Percentiles rank a stretch among this genome's conserved stretches.
These are phyloP conservation scores for Pichia sp. DNA, from an alignment of 1,139 yeast genomes.

Conservation along the genomic window DNA sequence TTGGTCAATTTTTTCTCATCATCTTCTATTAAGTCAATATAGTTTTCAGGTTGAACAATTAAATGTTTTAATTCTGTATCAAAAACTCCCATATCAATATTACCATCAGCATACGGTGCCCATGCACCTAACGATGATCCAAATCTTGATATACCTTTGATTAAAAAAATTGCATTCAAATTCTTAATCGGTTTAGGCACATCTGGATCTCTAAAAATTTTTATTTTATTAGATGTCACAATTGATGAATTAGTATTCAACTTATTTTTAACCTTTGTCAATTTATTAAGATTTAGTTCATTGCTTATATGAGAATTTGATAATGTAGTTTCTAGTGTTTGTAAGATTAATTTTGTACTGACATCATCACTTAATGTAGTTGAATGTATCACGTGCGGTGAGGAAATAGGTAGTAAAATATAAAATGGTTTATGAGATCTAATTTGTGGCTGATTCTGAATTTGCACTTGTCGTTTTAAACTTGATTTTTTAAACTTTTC, in stretches of 20 bases:
- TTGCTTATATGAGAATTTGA: slow-evolving; percentile 29
- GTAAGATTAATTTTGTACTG: slow-evolving; percentile 49
- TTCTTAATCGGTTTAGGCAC: slow-evolving; percentile 41
- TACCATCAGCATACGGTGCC: slow-evolving; percentile 63
- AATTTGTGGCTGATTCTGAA: slow-evolving; percentile 31
- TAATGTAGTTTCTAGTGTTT: slow-evolving; percentile 49
- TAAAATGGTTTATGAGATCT: slow-evolving; percentile 51
- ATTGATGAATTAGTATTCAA: background rate
- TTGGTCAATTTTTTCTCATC: background rate
- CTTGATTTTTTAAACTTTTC: slow-evolving; percentile 17
- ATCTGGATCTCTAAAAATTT: slow-evolving; percentile 11
- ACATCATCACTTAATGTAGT: slow-evolving; percentile 40
- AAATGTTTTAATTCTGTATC: slow-evolving; percentile 31
- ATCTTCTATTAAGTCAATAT: slow-evolving; percentile 16
- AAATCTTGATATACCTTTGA: slow-evolving; percentile 57
- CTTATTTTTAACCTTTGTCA: slow-evolving; percentile 23
- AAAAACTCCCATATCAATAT: slow-evolving; percentile 57
- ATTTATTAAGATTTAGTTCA: slow-evolving; percentile 16
- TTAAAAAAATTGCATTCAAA: slow-evolving; percentile 46
- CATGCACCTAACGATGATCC: slow-evolving; percentile 59
- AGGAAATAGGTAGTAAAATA: slow-evolving; percentile 59
- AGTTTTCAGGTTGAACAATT: slow-evolving; percentile 19
- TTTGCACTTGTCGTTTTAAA: slow-evolving; percentile 12
- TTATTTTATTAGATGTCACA: slow-evolving; percentile 1
- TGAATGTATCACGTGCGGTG: slow-evolving; percentile 62